Conservation (phyloP, 2,329 filamentous ascomycete species). For the Trichoderma afroharzianum region DNA sequence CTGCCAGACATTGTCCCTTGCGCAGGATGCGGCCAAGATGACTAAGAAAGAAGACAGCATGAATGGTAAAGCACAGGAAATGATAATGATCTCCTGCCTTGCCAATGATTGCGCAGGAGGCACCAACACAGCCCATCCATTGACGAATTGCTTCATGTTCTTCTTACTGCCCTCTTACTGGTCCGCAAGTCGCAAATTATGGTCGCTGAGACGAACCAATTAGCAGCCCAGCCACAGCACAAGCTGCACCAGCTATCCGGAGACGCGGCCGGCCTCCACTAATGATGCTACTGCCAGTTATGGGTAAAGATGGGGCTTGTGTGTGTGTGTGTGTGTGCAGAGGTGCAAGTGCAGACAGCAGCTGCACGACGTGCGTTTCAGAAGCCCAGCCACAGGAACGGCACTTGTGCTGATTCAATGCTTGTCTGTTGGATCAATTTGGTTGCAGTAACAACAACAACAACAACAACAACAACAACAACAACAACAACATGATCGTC, state of each 20-base stretch:
- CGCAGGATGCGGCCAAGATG: not conserved
- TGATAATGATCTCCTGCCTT: no score
- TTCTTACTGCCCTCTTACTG: not conserved
- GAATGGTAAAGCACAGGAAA: no score
- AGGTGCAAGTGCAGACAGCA: not conserved
- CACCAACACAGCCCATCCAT: not conserved
- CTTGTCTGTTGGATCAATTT: not conserved
- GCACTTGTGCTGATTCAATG: not conserved
- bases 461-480: not conserved
- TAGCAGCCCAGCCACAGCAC: not conserved
- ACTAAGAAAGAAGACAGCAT: not conserved
- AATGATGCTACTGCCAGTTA: not conserved
- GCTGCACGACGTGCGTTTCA: slow-evolving; percentile 16
- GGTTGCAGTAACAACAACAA: not conserved
- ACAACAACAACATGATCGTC: not conserved
- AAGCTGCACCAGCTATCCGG: not conserved
- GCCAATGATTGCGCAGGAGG: not conserved
- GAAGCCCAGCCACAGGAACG: not conserved
- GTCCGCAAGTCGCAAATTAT: not conserved
- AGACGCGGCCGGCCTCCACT: not conserved
- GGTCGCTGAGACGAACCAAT: not conserved
- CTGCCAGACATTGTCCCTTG: not conserved
- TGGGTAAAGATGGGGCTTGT: slow-evolving; percentile 9
- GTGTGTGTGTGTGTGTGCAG: no score
- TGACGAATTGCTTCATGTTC: not conserved